Evolutionary conservation across 345 rosid genomes (phyloP).

Genomic region (Cardamine occulta): DNA sequence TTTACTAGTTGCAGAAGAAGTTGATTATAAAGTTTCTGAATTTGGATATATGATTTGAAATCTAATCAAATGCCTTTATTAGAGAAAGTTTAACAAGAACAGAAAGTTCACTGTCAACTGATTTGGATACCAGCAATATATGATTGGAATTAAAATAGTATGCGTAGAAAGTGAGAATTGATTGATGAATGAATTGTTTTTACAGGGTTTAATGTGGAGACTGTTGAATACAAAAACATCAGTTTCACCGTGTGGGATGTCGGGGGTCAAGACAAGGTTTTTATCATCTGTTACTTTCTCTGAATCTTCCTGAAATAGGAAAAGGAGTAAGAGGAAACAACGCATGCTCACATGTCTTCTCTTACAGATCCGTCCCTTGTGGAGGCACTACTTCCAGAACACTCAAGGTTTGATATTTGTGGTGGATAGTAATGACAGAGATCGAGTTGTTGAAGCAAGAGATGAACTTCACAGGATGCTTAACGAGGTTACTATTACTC

Average conservation of each 20-base stretch:
- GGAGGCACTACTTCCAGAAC: constrained; percentile 92
- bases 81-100: too few relatives aligned
- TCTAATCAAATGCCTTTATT: background rate
- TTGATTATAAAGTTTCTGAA: constrained; percentile 6
- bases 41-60: background rate
- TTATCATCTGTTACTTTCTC: background rate
- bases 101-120: background rate
- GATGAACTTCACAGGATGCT: constrained; percentile 92
- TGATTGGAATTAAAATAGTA: background rate
- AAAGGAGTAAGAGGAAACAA: background rate
- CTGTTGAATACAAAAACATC: constrained; percentile 87
- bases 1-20: background rate
- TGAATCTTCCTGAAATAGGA: constrained; percentile 11
- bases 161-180: background rate
- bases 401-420: constrained; percentile 88
- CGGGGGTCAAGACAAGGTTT: constrained; percentile 88
- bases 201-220: constrained; percentile 88
- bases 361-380: constrained; percentile 76
- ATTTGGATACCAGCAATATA: background rate
- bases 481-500: constrained; percentile 60
- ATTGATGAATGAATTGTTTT: constrained; percentile 8
- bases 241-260: constrained; percentile 98
- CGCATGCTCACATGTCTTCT: constrained; percentile 23
- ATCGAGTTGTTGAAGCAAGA: constrained; percentile 59
- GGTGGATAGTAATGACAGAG: constrained; percentile 83